These are phyloP conservation scores for Elongisporangium senticosum DNA, from an alignment of 352 stramenopile genomes.

Conservation along the genomic window DNA sequence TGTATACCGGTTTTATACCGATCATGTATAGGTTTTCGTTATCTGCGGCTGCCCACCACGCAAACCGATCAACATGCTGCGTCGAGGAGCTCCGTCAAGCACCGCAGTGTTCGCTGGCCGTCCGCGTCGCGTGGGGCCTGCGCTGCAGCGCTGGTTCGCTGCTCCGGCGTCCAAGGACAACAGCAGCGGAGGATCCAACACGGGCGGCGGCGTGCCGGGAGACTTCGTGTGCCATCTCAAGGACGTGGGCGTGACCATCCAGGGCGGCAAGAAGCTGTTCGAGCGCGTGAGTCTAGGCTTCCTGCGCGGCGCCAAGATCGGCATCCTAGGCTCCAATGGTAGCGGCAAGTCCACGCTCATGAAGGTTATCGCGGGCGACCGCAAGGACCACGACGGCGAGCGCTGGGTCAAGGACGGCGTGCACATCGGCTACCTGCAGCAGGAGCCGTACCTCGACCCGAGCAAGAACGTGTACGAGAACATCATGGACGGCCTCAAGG, in stretches of 20 bases:
- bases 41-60: neutral
- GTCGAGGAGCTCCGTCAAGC: neutral
- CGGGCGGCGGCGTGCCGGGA: slow-evolving; percentile 65
- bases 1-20: slow-evolving; percentile 2
- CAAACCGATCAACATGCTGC: slow-evolving; percentile 11
- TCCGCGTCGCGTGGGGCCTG: slow-evolving; percentile 4
- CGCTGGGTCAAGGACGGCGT: slow-evolving; percentile 84
- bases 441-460: slow-evolving; percentile 83
- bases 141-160: slow-evolving; percentile 26
- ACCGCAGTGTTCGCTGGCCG: slow-evolving; percentile 8
- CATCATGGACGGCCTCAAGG: slow-evolving; percentile 86
- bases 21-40: neutral
- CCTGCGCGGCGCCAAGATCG: slow-evolving; percentile 92
- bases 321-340: slow-evolving; percentile 93
- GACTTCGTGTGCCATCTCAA: slow-evolving; percentile 82
- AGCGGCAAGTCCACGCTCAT: slow-evolving; percentile 95
- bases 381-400: slow-evolving; percentile 81
- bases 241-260: slow-evolving; percentile 72
- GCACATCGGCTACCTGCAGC: slow-evolving; percentile 82
- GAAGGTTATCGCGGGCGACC: slow-evolving; percentile 94
- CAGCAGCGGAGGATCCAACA: slow-evolving; percentile 38
- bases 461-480: slow-evolving; percentile 88
- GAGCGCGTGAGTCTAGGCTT: slow-evolving; percentile 74
- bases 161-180: slow-evolving; percentile 13
- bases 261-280: slow-evolving; percentile 82